phyloP scores from a whole-genome alignment of 2,329 filamentous ascomycete genomes.

The Macrophomina pseudophaseolina region DNA sequence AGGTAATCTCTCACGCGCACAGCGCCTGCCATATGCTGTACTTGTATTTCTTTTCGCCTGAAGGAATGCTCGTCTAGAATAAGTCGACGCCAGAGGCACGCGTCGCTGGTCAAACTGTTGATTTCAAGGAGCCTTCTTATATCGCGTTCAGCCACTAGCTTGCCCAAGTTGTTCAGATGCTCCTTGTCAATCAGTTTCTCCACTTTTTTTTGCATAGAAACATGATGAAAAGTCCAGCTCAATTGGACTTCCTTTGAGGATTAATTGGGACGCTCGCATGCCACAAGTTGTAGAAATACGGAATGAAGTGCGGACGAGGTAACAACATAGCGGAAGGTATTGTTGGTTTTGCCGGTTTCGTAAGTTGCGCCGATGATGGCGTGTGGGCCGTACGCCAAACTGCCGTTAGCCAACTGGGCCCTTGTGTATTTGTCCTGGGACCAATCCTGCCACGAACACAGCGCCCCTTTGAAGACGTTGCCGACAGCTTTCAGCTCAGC shows the following conservation, averaged over 20 bases:
- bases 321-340: background rate
- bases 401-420: background rate
- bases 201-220: too few relatives aligned
- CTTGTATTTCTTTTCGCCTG: background rate
- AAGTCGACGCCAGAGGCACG: too few relatives aligned
- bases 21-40: background rate
- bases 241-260: background rate
- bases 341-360: background rate
- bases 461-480: background rate
- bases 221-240: too few relatives aligned
- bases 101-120: too few relatives aligned
- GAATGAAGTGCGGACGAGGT: background rate
- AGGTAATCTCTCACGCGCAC: background rate
- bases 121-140: too few relatives aligned
- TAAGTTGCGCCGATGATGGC: background rate
- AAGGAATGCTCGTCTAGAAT: background rate
- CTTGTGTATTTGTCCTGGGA: background rate
- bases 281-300: background rate
- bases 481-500: too few relatives aligned
- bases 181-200: too few relatives aligned
- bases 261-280: background rate
- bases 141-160: too few relatives aligned
- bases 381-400: background rate
- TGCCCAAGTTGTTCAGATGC: too few relatives aligned
- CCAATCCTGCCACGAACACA: background rate